phyloP scores from a whole-genome alignment of 2,329 filamentous ascomycete species.

The Ceratocystis harringtonii region DNA sequence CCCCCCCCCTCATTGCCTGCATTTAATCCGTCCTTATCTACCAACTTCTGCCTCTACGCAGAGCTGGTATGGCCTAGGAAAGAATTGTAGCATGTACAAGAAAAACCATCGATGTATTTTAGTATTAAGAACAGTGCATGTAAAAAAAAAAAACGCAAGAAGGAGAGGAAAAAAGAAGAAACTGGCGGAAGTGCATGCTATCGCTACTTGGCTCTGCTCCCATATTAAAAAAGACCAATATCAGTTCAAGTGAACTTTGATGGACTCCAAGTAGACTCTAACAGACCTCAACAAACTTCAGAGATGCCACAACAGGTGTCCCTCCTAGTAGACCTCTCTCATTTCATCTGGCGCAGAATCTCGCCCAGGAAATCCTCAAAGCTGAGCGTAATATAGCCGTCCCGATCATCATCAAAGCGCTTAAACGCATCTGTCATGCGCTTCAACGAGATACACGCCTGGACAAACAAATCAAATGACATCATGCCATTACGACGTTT shows the following conservation, averaged over 20 bases:
- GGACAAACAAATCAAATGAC: slow-evolving; percentile 93
- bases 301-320: too few relatives aligned
- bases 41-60: too few relatives aligned
- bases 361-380: slow-evolving; percentile 69
- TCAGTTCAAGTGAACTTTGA: neutral
- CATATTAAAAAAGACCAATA: neutral
- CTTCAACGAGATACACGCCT: slow-evolving; percentile 92
- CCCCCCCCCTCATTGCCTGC: too few relatives aligned
- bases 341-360: slow-evolving; percentile 47
- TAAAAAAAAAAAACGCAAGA: neutral
- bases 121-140: neutral
- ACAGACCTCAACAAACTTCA: too few relatives aligned
- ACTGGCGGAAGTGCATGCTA: neutral
- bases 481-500: slow-evolving; percentile 55
- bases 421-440: slow-evolving; percentile 99
- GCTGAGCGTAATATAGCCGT: slow-evolving; percentile 76
- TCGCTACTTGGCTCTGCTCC: too few relatives aligned
- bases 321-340: slow-evolving; percentile 13
- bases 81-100: too few relatives aligned
- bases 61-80: too few relatives aligned
- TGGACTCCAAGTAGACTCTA: neutral
- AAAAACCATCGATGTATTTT: neutral
- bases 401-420: slow-evolving; percentile 92
- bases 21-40: too few relatives aligned
- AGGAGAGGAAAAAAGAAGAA: neutral